Evolutionary conservation across 1,139 yeast species (phyloP).

Genomic region (Candida tunisiensis): DNA sequence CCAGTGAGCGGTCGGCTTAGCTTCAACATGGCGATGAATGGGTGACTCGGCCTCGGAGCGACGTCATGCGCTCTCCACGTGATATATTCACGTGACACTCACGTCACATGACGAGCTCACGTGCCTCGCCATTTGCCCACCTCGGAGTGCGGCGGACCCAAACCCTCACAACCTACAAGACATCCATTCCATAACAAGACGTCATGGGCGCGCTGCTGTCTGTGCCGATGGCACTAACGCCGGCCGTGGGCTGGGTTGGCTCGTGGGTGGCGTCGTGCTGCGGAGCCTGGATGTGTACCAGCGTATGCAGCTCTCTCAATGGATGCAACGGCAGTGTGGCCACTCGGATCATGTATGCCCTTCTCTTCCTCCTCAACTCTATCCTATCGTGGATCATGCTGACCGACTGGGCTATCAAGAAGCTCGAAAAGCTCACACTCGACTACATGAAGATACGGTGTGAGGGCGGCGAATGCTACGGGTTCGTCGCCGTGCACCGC

Average conservation of each 20-base stretch:
- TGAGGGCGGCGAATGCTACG: slow-evolving; percentile 73
- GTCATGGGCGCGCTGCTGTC: slow-evolving; percentile 82
- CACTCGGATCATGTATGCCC: slow-evolving; percentile 72
- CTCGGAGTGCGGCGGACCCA: too few relatives aligned
- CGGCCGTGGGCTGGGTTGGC: slow-evolving; percentile 40
- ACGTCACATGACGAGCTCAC: too few relatives aligned
- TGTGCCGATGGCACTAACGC: slow-evolving; percentile 33
- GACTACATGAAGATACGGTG: slow-evolving; percentile 50
- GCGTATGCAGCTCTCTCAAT: slow-evolving; percentile 36
- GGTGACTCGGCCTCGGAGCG: too few relatives aligned
- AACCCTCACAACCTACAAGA: too few relatives aligned
- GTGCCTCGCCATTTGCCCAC: too few relatives aligned
- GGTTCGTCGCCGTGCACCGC: slow-evolving; percentile 86
- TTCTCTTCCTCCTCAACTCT: slow-evolving; percentile 60
- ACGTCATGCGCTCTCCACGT: too few relatives aligned
- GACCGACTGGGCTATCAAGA: slow-evolving; percentile 61
- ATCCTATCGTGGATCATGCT: slow-evolving; percentile 82
- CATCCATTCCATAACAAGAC: too few relatives aligned
- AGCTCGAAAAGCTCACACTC: slow-evolving; percentile 58
- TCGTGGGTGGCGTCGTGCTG: slow-evolving; percentile 63
- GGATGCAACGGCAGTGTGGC: slow-evolving; percentile 57
- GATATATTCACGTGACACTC: too few relatives aligned
- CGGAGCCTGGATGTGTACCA: slow-evolving; percentile 74
- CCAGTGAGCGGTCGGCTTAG: too few relatives aligned
- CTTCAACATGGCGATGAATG: too few relatives aligned